Base-by-base conservation (phyloP, 1,284 basidiomycete genomes). In the Anthracocystis setariae region DNA sequence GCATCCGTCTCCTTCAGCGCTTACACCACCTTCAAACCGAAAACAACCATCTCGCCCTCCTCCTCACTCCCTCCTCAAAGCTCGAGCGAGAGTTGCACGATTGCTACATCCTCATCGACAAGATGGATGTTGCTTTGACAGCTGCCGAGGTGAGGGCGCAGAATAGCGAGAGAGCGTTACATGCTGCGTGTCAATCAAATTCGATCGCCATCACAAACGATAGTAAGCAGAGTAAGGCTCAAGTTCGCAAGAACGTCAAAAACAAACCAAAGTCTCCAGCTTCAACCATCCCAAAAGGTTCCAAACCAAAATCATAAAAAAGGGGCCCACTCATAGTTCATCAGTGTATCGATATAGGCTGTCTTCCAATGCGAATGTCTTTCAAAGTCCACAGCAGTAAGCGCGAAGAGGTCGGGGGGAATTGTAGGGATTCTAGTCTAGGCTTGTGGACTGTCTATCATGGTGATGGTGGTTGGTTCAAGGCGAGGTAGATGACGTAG, bases 1-100 rank as follows among this genome's bases (percentile, higher is more conserved):
- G 74, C 13, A 51, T 76, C 2, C 61, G 74, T 9, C 57, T 76
- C 2, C 51, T 76, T 5, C 71, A 76, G 44, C 46, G 72, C 4
- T 45, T 76, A 2, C 67, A 73, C 33, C 47, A 51, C 21, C 52
- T 76, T 12, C 55, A 60, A 20, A 54, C 47, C 2, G 71, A 76
- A 25, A 76, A 76, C 46, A 57, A 64, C 33, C 71, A 76, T 38
- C 62, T 76, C 17, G 60, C 61, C 8, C 46, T 10, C 3, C 46
- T 74, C n/a, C 56, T 76, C n/a, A n/a, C n/a, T n/a, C n/a, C n/a
- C 15, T 40, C 40, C 2, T 32, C 50, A 39, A 32, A 56, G 33
- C 44, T 64, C 8, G 42, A 38, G 2, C 42, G 42, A 12, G 68
- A 71, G n/a, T 27, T 71, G 1, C 9, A 27, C 4, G 62, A 71